Percentiles rank a stretch among this genome's conserved stretches.
phyloP scores from a whole-genome alignment of 768 basidiomycete genomes.

The Jaapia argillacea region DNA sequence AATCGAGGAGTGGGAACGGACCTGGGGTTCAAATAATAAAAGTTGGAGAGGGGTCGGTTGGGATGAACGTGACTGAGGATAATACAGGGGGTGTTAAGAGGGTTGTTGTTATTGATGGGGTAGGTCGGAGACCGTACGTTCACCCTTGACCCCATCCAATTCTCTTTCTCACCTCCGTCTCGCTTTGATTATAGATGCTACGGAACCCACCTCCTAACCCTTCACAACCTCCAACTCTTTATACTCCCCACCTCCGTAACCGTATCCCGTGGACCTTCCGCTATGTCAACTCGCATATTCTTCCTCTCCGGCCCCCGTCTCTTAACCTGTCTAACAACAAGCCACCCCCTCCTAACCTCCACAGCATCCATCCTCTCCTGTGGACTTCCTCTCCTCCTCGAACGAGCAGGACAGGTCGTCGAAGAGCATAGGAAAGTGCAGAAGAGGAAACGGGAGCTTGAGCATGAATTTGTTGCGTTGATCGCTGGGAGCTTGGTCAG shows the following conservation, averaged over 20 bases:
- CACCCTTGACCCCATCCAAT: constrained; percentile 2
- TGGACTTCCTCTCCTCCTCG: constrained; percentile 54
- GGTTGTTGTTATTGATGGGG: constrained; percentile 73
- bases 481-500: constrained; percentile 31
- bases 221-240: constrained; percentile 66
- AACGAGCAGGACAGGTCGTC: constrained; percentile 55
- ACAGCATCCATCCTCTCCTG: constrained; percentile 59
- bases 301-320: constrained; percentile 80
- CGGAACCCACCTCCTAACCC: constrained; percentile 74
- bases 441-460: constrained; percentile 61
- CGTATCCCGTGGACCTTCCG: too few relatives aligned
- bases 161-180: not conserved
- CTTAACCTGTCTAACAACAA: constrained; percentile 45
- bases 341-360: constrained; percentile 43
- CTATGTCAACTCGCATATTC: constrained; percentile 60
- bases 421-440: constrained; percentile 58
- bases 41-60: constrained; percentile 33
- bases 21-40: constrained; percentile 20
- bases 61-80: constrained; percentile 56
- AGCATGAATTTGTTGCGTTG: constrained; percentile 46
- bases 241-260: constrained; percentile 31
- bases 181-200: constrained; percentile 49
- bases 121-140: constrained; percentile 72
- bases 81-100: constrained; percentile 71
- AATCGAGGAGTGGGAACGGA: constrained; percentile 32